Evolutionary conservation across 2,329 filamentous ascomycete genomes (phyloP), one percentile per base, ranked within the genome.

Genomic region (Conoideocrella luteorostrata): DNA sequence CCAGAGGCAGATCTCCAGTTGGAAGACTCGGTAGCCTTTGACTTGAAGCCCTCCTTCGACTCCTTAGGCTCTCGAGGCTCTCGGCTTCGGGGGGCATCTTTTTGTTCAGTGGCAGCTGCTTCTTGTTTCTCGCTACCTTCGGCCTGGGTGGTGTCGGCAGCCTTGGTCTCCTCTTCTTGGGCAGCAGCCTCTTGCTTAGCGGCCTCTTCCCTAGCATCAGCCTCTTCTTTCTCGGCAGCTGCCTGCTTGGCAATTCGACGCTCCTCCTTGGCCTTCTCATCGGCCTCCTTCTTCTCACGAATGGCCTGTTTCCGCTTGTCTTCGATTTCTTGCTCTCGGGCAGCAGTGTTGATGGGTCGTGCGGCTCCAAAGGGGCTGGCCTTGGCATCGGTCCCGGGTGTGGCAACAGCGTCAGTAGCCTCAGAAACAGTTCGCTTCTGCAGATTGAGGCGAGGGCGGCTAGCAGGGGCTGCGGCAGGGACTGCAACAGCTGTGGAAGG

Each of bases 311-410:
- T 73, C 52, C 86, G 78, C 75, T 88, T 95, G 69, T 95, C 88
- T 58, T 94, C 91, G 46, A 98, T 82, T 64, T 94, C 84, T 56
- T 83, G 84, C 70, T 97, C 91, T 52, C 87, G 83, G 12, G 89
- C 78, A 36, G 88, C 86, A 37, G 91, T 97, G 67, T 98, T 90
- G 56, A 97, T 95, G 44, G 93, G 93, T 50, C 86, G 83, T 45
- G 93, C 93, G 48, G 86, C 90, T 57, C 93, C 93, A 62, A 98
- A 98, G 32, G 89, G 89, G 65, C 85, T 97, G 21, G 89, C 78
- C 72, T 96, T 97, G 33, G 86, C 72, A 57, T 93, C 85, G 23
- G 68, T 61, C 15, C 70, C 56, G n/a, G 66, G 57, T 20, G 81
- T 62, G 4, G 76, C 69, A 26, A 68, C 52, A 9, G 67, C 58